Base-by-base conservation (phyloP, 1,284 basidiomycete genomes). In the Erythrobasidium hasegawianum region DNA sequence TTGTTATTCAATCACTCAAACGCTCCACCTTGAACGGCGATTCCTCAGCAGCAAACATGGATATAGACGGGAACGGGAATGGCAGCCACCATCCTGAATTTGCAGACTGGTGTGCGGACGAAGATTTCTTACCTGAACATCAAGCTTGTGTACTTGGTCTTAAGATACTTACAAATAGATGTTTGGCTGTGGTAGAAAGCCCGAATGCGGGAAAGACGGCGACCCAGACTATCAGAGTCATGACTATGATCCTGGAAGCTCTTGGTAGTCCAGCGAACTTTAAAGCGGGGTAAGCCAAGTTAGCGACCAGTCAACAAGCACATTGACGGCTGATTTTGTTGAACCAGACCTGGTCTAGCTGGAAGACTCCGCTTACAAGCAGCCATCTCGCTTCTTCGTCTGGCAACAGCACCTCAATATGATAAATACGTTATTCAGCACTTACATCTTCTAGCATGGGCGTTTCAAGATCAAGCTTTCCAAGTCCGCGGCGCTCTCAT, bases 401-500 rank as follows among this genome's bases (percentile, higher is more conserved):
- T 99, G 9, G 86, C 87, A 0, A 82, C 85, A 0, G 80, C 86
- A 13, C 79, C 83, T 18, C 75, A 74, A 0, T 94, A 86, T 75
- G 82, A 85, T 16, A 79, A 47, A 4, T n/a, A 29, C 18, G 61
- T 71, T 24, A 26, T 67, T 40, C 7, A 49, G 13, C 10, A 62
- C 8, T 64, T 74, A 14, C 68, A 71, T n/a, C 38, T 54, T 9
- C 58, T 74, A 39, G 58, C 72, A 10, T 68, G 70, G 18, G 62
- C 67, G 4, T 55, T 33, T 29, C 69, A 94, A 87, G 95, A 98
- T 75, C 81, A 89, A 1, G 90, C 86, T 74, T 97, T 87, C 76
- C 84, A 89, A 69, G 90, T 98, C 47, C 89, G 96, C 45, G 80
- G 85, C 62, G 78, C 75, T 2, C 90, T 96, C 78, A 77, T 97